Percentiles rank a stretch among this genome's conserved stretches.
These are phyloP conservation scores for Ceratocystis albifundus DNA, from an alignment of 2,329 filamentous ascomycete species.

Conservation along the genomic window DNA sequence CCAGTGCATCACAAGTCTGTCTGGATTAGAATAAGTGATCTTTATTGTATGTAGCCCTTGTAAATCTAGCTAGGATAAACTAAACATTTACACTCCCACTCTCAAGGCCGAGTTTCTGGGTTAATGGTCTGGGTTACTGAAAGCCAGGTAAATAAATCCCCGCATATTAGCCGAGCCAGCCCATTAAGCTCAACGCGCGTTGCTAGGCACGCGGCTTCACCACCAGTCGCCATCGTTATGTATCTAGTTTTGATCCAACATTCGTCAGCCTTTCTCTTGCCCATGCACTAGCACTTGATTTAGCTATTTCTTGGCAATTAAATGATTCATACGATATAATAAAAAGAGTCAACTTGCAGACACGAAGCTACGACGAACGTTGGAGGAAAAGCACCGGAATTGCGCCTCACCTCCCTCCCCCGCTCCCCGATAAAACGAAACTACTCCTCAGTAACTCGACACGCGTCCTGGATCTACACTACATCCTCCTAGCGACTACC, in stretches of 20 bases:
- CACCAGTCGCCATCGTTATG: no score
- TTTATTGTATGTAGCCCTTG: background rate
- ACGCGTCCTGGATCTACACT: background rate
- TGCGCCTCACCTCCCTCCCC: background rate
- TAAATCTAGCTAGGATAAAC: background rate
- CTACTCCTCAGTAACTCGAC: background rate
- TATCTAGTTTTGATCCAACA: no score
- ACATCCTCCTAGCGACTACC: background rate
- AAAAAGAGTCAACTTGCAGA: no score
- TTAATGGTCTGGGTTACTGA: background rate
- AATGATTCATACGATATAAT: no score
- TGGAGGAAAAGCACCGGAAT: background rate
- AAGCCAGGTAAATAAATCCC: background rate
- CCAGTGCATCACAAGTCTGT: no score
- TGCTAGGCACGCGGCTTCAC: background rate
- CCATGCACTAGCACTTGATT: no score
- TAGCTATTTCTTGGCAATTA: no score
- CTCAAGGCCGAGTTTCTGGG: background rate
- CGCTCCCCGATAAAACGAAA: background rate
- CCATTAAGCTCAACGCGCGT: background rate
- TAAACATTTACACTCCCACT: no score
- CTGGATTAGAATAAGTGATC: no score
- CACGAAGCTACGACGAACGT: no score
- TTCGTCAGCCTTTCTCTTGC: no score
- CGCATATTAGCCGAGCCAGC: conserved; percentile 1